Percentiles rank a stretch among this genome's conserved stretches.
Conservation (phyloP, 2,329 filamentous ascomycete genomes). For the Gremmenia infestans region DNA sequence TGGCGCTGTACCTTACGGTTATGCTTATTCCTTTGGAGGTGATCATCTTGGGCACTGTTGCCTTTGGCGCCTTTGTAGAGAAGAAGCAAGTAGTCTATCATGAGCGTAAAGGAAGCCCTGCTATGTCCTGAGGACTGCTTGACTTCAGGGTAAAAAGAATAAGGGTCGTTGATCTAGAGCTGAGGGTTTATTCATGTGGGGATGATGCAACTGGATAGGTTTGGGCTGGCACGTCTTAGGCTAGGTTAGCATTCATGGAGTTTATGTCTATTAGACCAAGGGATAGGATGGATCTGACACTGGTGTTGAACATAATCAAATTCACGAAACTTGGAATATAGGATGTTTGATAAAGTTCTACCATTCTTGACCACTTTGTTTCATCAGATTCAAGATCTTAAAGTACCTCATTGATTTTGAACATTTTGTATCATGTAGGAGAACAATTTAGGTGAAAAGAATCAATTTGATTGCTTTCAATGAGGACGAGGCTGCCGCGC, state of each 20-base stretch:
- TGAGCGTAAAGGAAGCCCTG: conserved; percentile 29
- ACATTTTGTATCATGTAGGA: too few relatives aligned
- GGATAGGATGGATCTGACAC: neutral
- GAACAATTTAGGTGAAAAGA: neutral
- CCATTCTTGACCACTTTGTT: too few relatives aligned
- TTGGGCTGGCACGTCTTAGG: neutral
- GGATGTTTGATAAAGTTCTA: too few relatives aligned
- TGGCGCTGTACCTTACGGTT: conserved; percentile 49
- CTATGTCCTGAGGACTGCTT: conserved; percentile 22
- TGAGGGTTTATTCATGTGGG: neutral
- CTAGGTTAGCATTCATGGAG: neutral
- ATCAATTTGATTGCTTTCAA: neutral
- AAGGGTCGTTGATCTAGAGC: neutral
- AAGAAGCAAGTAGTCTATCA: conserved; percentile 32
- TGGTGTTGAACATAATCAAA: neutral
- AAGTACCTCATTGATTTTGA: too few relatives aligned
- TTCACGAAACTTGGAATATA: neutral
- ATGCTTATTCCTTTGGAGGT: conserved; percentile 54
- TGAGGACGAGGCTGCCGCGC: neutral
- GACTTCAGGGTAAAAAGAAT: neutral
- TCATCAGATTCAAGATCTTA: too few relatives aligned
- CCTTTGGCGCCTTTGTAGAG: conserved; percentile 41
- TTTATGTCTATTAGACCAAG: neutral
- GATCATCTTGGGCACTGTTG: conserved; percentile 42
- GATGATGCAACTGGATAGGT: neutral